Conservation (phyloP, 306 rosid genomes). For the Sphenostylis stenocarpa region DNA sequence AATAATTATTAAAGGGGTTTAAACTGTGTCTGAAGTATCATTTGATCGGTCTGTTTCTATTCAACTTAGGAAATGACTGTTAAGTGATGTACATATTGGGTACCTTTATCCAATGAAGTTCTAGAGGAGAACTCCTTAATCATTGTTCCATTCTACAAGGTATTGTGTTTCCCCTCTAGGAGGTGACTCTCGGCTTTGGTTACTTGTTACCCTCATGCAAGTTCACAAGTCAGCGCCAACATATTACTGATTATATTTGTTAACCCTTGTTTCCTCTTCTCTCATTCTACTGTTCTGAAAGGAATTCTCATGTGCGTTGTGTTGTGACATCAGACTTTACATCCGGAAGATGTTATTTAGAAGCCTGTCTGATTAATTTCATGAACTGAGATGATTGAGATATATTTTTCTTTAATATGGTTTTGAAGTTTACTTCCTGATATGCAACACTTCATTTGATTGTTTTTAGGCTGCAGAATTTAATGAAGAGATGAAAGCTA, state of each 20-base stretch:
- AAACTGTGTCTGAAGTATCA: neutral
- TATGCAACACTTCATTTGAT: constrained; percentile 30
- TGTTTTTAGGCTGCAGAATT: constrained; percentile 61
- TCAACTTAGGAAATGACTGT: constrained; percentile 22
- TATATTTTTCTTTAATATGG: constrained; percentile 20
- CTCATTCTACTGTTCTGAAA: neutral
- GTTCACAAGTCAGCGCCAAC: neutral
- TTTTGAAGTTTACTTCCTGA: constrained; percentile 24
- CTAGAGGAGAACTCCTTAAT: neutral
- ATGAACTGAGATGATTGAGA: constrained; percentile 20
- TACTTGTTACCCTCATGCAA: neutral
- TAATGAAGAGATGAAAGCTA: constrained; percentile 75
- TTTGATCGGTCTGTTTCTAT: neutral
- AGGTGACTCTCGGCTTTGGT: neutral
- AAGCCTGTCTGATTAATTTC: constrained; percentile 9
- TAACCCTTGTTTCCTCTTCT: constrained; percentile 1
- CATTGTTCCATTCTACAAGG: neutral
- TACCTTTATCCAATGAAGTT: neutral
- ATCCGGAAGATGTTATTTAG: neutral
- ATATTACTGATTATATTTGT: neutral
- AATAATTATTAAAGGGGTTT: neutral
- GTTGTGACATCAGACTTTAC: neutral
- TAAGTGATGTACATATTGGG: neutral
- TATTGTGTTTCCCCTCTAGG: neutral
- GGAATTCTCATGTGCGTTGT: neutral